Percentiles rank a stretch among this genome's conserved stretches.
These are phyloP conservation scores for Pyrrhoderma noxium DNA, from an alignment of 1,284 basidiomycete species.

Conservation along the genomic window DNA sequence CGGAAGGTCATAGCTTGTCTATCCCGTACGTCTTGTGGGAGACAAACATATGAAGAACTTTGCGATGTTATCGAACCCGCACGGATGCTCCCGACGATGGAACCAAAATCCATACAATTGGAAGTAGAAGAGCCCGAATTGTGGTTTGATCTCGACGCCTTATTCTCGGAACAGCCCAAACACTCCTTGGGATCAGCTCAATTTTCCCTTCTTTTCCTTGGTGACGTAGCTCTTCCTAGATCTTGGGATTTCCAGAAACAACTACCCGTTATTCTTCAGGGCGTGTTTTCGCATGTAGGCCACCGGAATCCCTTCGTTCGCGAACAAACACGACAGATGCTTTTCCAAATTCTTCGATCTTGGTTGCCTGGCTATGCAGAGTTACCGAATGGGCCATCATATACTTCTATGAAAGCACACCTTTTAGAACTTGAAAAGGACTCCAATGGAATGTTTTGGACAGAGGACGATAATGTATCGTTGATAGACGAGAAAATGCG, in stretches of 20 bases:
- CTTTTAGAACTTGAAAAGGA: constrained; percentile 55
- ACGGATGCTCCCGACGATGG: constrained; percentile 71
- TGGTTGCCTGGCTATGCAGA: constrained; percentile 73
- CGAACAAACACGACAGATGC: constrained; percentile 61
- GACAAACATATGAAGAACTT: constrained; percentile 74
- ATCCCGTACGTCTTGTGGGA: constrained; percentile 70
- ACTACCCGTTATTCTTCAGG: constrained; percentile 73
- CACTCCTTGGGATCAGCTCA: constrained; percentile 73
- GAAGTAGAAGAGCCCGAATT: constrained; percentile 63
- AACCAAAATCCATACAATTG: constrained; percentile 63
- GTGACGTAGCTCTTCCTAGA: constrained; percentile 75
- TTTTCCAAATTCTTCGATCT: constrained; percentile 75
- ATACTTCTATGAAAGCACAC: constrained; percentile 41
- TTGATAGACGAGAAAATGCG: constrained; percentile 63
- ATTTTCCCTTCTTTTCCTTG: constrained; percentile 81
- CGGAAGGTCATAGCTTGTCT: constrained; percentile 81
- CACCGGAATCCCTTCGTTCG: constrained; percentile 67
- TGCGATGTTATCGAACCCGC: constrained; percentile 80
- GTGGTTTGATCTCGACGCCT: constrained; percentile 65
- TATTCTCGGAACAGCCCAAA: constrained; percentile 68
- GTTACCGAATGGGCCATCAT: constrained; percentile 46
- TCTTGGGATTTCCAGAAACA: constrained; percentile 68
- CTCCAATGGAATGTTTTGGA: constrained; percentile 60
- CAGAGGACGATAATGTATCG: constrained; percentile 53
- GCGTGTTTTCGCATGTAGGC: constrained; percentile 79